Conservation (phyloP, 352 stramenopile genomes). For the Phytophthora palmivora region DNA sequence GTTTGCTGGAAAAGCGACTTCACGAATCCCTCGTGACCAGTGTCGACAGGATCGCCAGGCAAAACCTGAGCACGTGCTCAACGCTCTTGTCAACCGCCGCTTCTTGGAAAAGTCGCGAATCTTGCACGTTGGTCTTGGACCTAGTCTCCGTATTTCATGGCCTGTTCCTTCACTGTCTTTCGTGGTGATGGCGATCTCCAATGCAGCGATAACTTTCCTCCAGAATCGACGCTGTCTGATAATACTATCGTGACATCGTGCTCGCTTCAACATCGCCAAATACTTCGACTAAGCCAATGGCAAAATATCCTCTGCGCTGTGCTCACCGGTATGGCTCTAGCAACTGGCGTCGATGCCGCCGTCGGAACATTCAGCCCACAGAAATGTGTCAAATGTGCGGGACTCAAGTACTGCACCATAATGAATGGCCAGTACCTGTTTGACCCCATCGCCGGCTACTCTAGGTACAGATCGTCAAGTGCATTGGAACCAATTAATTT, state of each 20-base stretch:
- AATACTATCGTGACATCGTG: neutral
- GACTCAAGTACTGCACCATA: conserved; percentile 66
- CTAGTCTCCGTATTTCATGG: neutral
- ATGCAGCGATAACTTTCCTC: conserved; percentile 7
- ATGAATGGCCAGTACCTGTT: conserved; percentile 78
- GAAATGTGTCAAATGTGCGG: conserved; percentile 55
- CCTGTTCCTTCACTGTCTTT: too few relatives aligned
- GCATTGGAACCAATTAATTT: neutral
- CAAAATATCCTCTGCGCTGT: conserved; percentile 7
- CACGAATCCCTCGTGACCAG: too few relatives aligned
- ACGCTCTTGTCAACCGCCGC: neutral
- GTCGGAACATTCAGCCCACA: conserved; percentile 50
- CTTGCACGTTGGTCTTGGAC: too few relatives aligned
- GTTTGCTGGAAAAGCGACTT: neutral
- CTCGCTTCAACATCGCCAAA: conserved; percentile 24
- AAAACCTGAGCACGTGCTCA: too few relatives aligned
- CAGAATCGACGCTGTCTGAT: too few relatives aligned
- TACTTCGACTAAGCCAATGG: conserved; percentile 14
- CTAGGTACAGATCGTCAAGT: conserved; percentile 39
- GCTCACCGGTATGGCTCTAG: conserved; percentile 3
- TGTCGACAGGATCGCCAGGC: too few relatives aligned
- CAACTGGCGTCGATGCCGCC: conserved; percentile 4
- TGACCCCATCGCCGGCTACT: conserved; percentile 73
- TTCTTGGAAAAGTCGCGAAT: conserved; percentile 5
- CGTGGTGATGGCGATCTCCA: neutral